Base-by-base conservation (phyloP, 495 filamentous ascomycete genomes). In the Penicillium nucicola region DNA sequence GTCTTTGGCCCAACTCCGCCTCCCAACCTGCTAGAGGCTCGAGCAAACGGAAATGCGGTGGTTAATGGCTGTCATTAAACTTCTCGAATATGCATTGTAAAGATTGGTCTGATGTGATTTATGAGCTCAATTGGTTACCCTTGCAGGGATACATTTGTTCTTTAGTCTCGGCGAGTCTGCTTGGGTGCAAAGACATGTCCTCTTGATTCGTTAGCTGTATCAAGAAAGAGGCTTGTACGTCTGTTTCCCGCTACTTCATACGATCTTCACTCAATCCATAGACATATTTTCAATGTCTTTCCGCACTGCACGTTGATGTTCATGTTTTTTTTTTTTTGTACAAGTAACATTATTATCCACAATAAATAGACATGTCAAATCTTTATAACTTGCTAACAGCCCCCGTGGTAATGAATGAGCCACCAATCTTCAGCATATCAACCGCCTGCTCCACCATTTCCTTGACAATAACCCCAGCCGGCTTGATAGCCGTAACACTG, bases 361-460 rank as follows among this genome's bases (percentile, higher is more conserved):
- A 53, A 53, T 45, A 8, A 56, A 48, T 46, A 17, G 30, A 15
- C 13, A 33, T 25, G 15, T 19, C 41, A 45, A 37, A 42, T 8
- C 4, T 5, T 9, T 63, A 75, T 48, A 75, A 60, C 37, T 70
- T 75, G 43, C 67, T 74, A 9, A 57, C 47, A 3, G 56, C 48
- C 2, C 39, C 48, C 25, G 46, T 58, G 14, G 46, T 58, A 14
- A 77, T 63, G 57, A 69, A 77, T 5, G 65, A 60, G 32, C 65
- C 55, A 9, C 69, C 67, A 4, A 51, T 44, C 67, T 72, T 83
- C 47, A 96, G 63, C 70, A 87, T 78, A 8, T 78, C 76, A 15
- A 89, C 81, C 2, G 90, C 89, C 69, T 92, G 84, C 31, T 68
- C 64, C n/a, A 95, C 87, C 86, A 96, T 95, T 61, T 92, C 87